Percentiles rank a stretch among this genome's conserved stretches.
Evolutionary conservation across 768 basidiomycete genomes (phyloP).

Genomic region (Pleurotus djamor): DNA sequence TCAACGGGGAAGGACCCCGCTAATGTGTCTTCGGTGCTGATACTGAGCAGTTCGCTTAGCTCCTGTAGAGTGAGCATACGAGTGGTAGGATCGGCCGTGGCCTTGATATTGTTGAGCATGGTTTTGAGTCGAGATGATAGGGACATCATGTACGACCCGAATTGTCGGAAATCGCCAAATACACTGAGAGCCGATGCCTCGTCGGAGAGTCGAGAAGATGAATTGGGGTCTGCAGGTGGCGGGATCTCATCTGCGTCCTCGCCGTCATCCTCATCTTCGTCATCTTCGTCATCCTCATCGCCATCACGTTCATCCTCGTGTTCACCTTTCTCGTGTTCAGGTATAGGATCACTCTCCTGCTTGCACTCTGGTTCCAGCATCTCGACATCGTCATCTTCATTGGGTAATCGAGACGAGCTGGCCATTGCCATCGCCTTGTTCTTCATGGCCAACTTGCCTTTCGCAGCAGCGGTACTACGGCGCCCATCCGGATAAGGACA

Average conservation of each 20-base stretch:
- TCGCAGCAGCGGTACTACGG: conserved; percentile 45
- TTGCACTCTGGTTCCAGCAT: conserved; percentile 70
- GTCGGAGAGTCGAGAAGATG: conserved; percentile 44
- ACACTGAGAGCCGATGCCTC: conserved; percentile 76
- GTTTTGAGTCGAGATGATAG: conserved; percentile 86
- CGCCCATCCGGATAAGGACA: conserved; percentile 11
- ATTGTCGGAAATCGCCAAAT: conserved; percentile 83
- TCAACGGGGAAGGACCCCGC: conserved; percentile 96
- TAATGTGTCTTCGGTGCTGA: conserved; percentile 96
- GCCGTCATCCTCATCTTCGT: conserved; percentile 45
- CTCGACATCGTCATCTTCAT: conserved; percentile 70
- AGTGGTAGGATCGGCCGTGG: conserved; percentile 79
- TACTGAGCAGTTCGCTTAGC: conserved; percentile 89
- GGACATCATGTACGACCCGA: conserved; percentile 92
- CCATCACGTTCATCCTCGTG: conserved; percentile 42
- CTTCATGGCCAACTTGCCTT: conserved; percentile 61
- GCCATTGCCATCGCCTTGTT: conserved; percentile 54
- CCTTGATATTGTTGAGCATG: conserved; percentile 86
- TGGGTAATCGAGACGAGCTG: conserved; percentile 52
- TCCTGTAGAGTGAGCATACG: conserved; percentile 92
- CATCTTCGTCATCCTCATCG: conserved; percentile 45
- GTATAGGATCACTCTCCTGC: conserved; percentile 45
- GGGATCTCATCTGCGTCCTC: conserved; percentile 29
- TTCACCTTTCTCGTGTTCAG: conserved; percentile 33
- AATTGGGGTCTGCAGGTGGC: conserved; percentile 32